Evolutionary conservation across 495 filamentous ascomycete species (phyloP).

Genomic region (Podospora australis): DNA sequence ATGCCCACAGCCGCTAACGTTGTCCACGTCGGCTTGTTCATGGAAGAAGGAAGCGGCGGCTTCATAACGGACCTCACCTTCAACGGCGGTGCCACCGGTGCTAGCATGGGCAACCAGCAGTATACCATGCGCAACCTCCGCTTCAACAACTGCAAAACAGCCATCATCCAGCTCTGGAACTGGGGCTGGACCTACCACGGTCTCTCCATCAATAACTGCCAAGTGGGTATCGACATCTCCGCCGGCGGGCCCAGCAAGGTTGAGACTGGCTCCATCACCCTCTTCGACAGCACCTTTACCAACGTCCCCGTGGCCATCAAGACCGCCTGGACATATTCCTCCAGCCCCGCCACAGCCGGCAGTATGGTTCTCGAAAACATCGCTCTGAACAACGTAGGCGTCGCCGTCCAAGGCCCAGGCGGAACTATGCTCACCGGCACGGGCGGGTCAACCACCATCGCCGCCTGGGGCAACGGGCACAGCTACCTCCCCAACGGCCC

Average conservation of each 20-base stretch:
- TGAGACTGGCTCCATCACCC: conserved; percentile 49
- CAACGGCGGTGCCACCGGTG: conserved; percentile 63
- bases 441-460: conserved; percentile 47
- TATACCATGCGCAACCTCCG: conserved; percentile 70
- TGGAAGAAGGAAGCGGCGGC: conserved; percentile 63
- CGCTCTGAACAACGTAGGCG: conserved; percentile 50
- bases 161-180: conserved; percentile 48
- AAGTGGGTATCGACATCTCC: conserved; percentile 69
- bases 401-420: conserved; percentile 52
- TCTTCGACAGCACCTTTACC: conserved; percentile 68
- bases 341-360: conserved; percentile 44
- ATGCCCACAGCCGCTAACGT: conserved; percentile 54
- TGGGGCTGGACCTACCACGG: conserved; percentile 54
- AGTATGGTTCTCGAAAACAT: conserved; percentile 63
- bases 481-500: conserved; percentile 37
- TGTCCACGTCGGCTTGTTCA: conserved; percentile 69
- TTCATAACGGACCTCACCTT: conserved; percentile 61
- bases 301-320: conserved; percentile 63
- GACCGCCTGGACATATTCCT: conserved; percentile 52
- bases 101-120: conserved; percentile 69
- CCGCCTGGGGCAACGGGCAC: conserved; percentile 41
- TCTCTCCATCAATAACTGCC: conserved; percentile 60
- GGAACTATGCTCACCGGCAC: conserved; percentile 51
- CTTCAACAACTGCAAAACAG: conserved; percentile 55
- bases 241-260: conserved; percentile 38